Conservation (phyloP, 257 asterid genomes). For the Fraxinus quadrangulata region DNA sequence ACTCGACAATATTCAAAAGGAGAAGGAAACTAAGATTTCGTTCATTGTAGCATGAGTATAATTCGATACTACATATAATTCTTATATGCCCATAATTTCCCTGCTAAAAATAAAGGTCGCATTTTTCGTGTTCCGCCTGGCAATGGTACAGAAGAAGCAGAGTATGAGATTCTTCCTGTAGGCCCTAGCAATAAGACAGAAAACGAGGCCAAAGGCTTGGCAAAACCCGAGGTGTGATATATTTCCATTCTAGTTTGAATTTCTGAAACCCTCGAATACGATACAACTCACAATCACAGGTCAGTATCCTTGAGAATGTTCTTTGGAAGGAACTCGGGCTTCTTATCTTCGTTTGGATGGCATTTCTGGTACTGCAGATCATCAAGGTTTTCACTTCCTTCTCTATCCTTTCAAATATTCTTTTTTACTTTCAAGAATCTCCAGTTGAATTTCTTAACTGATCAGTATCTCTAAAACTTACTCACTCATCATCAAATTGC, state of each 20-base stretch:
- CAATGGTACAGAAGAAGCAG: slow-evolving; percentile 59
- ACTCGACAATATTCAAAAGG: no score
- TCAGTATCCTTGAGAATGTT: slow-evolving; percentile 72
- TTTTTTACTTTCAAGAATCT: background rate
- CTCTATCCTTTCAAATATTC: background rate
- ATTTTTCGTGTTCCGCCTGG: slow-evolving; percentile 23
- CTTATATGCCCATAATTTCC: no score
- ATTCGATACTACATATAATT: no score
- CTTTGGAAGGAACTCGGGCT: slow-evolving; percentile 91
- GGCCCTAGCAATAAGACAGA: slow-evolving; percentile 49
- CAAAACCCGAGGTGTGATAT: slow-evolving; percentile 57
- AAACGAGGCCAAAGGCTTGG: slow-evolving; percentile 34
- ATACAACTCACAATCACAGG: slow-evolving; percentile 47
- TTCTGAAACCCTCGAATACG: slow-evolving; percentile 16
- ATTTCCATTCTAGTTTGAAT: slow-evolving; percentile 5
- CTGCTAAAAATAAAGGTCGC: background rate
- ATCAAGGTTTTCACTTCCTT: slow-evolving; percentile 55
- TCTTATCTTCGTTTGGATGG: slow-evolving; percentile 79
- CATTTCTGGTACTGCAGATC: slow-evolving; percentile 74
- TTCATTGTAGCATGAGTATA: background rate
- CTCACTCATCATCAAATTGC: slow-evolving; percentile 28
- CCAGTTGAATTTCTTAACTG: slow-evolving; percentile 3
- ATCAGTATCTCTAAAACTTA: slow-evolving; percentile 5
- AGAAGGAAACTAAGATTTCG: background rate
- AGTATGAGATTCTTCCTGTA: slow-evolving; percentile 73